phyloP scores from a whole-genome alignment of 2,329 filamentous ascomycete genomes.

The Boeremia exigua region DNA sequence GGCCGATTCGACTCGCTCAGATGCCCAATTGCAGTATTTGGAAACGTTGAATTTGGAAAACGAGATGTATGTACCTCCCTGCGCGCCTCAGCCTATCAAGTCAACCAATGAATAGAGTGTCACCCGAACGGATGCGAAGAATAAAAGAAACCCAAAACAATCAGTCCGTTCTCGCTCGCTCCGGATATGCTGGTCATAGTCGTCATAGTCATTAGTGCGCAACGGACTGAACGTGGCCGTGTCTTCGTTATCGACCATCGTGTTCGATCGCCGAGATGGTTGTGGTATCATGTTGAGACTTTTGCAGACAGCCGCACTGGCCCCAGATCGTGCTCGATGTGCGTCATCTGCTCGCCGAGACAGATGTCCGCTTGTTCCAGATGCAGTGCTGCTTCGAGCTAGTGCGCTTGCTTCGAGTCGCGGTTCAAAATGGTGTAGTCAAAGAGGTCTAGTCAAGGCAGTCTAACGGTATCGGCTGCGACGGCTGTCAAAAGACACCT shows the following conservation, averaged over 20 bases:
- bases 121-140: slow-evolving; percentile 15
- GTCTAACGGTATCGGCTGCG: slow-evolving; percentile 46
- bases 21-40: background rate
- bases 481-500: slow-evolving; percentile 67
- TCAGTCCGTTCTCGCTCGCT: slow-evolving; percentile 30
- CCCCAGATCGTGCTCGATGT: background rate
- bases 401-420: slow-evolving; percentile 14
- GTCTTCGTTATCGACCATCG: slow-evolving; percentile 28
- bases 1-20: background rate
- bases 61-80: slow-evolving; percentile 16
- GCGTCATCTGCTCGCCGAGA: slow-evolving; percentile 22
- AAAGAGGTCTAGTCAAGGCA: slow-evolving; percentile 1
- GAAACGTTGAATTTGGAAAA: slow-evolving; percentile 6
- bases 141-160: slow-evolving; percentile 19
- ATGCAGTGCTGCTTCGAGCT: slow-evolving; percentile 14
- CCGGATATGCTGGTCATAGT: slow-evolving; percentile 46
- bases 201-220: slow-evolving; percentile 43
- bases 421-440: background rate
- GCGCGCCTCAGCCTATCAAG: background rate
- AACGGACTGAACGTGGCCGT: slow-evolving; percentile 25
- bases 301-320: slow-evolving; percentile 22
- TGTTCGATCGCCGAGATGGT: slow-evolving; percentile 28
- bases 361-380: slow-evolving; percentile 18
- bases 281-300: slow-evolving; percentile 40
- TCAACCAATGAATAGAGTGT: background rate